Evolutionary conservation across 2,329 filamentous ascomycete species (phyloP), one percentile per base, ranked within the genome.

Genomic region (Talaromyces albobiverticillius): DNA sequence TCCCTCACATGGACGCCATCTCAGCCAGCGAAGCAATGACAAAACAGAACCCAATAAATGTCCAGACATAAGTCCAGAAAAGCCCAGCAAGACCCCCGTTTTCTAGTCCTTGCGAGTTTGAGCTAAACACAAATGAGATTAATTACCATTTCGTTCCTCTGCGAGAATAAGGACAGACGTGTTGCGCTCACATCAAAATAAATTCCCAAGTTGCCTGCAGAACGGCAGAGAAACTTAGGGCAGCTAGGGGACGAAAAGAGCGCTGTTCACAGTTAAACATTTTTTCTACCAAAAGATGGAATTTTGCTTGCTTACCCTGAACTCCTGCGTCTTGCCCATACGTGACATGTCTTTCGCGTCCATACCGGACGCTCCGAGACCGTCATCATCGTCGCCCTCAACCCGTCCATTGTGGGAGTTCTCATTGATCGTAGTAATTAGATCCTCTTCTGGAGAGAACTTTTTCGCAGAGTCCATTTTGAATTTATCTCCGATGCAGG

Each of bases 31-130:
- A 71, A 11, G 60, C 58, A 23, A 72, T 65, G n/a, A 92, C 78
- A 22, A 84, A 85, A 6, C 88, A 87, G 23, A 87, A 80, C 0
- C 87, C 86, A 4, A 92, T 83, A 16, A 87, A 72, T 29, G 86
- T 71, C 59, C 67, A 67, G 3, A 73, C 54, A 50, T 64, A 72
- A 0, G 66, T 64, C 54, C 64, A 69, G 20, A 67, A 61, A 18
- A 68, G 31, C 2, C 60, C 60, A 25, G 59, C 57, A 25, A 58
- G 49, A n/a, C 59, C 61, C 29, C 60, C 60, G 52, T 61, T 57
- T 18, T 36, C 11, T 18, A 48, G 25, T 8, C 18, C 46, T 34
- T 29, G 26, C 25, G 16, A 34, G 14, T 46, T 32, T 8, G 43
- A 46, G 7, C 46, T 48, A 26, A 11, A 10, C n/a, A n/a, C n/a